Evolutionary conservation across 805 yeast species (phyloP).

Genomic region (Candida coquimbonensis): DNA sequence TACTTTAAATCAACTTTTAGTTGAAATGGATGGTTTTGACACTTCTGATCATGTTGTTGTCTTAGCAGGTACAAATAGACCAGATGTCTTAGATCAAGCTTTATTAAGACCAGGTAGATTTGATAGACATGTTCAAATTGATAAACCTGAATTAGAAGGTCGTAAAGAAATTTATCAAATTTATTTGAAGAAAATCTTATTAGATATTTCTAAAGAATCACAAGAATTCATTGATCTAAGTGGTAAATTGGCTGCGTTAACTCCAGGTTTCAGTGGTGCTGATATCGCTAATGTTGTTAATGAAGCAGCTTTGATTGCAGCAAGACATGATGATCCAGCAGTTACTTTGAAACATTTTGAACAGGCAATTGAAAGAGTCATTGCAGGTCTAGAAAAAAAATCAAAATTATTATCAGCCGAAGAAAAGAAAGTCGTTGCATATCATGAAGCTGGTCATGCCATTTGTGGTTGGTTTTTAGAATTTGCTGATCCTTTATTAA

Average conservation of each 20-base stretch:
- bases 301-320: slow-evolving; percentile 96
- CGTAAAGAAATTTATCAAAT: slow-evolving; percentile 89
- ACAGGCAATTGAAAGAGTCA: slow-evolving; percentile 93
- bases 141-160: slow-evolving; percentile 92
- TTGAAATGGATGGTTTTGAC: slow-evolving; percentile 98
- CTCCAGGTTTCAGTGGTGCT: slow-evolving; percentile 98
- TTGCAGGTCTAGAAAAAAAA: slow-evolving; percentile 93
- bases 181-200: slow-evolving; percentile 66
- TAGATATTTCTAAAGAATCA: slow-evolving; percentile 37
- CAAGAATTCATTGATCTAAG: slow-evolving; percentile 42
- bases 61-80: slow-evolving; percentile 94
- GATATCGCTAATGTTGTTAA: slow-evolving; percentile 96
- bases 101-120: slow-evolving; percentile 96
- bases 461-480: slow-evolving; percentile 94
- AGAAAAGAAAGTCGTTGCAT: slow-evolving; percentile 88
- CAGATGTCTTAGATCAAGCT: slow-evolving; percentile 90
- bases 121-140: slow-evolving; percentile 87
- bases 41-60: slow-evolving; percentile 91
- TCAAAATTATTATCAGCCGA: slow-evolving; percentile 75
- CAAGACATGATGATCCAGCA: slow-evolving; percentile 64
- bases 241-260: slow-evolving; percentile 87
- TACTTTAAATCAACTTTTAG: slow-evolving; percentile 89
- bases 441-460: slow-evolving; percentile 99
- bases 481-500: slow-evolving; percentile 86
- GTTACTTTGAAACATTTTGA: slow-evolving; percentile 83